A percentile compares a stretch with the other conserved stretches of the same genome.
These are phyloP conservation scores for Cercospora sp. DNA, from an alignment of 2,329 filamentous ascomycete genomes.

Conservation along the genomic window DNA sequence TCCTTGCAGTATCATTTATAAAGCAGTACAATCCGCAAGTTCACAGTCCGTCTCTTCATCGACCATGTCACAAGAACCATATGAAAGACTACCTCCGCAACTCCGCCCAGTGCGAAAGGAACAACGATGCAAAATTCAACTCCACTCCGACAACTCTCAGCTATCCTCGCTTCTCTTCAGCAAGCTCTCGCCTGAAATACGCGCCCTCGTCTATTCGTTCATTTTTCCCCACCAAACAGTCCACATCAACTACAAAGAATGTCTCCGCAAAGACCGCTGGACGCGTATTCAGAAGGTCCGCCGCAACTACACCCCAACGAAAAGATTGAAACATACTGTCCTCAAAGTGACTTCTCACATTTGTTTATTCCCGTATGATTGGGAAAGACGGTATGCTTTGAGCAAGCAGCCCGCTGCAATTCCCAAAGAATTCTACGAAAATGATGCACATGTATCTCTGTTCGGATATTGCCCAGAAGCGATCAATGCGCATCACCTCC, in stretches of 20 bases:
- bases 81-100: no score
- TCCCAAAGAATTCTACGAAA: not conserved
- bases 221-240: not conserved
- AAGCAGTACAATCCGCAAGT: no score
- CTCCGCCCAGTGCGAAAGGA: not conserved
- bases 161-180: conserved; percentile 3
- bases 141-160: not conserved
- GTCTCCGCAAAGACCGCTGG: not conserved
- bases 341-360: not conserved
- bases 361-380: not conserved
- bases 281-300: not conserved
- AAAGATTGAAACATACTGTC: no score
- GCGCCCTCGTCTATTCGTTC: not conserved
- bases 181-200: not conserved
- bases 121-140: not conserved
- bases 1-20: no score
- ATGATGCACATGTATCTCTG: not conserved
- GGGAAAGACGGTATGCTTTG: conserved; percentile 1
- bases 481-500: not conserved
- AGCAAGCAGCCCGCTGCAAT: not conserved
- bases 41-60: no score
- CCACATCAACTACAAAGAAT: not conserved
- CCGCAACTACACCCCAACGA: no score
- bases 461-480: not conserved
- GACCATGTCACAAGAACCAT: no score